Evolutionary conservation across 2,329 filamentous ascomycete genomes (phyloP).

Genomic region (Botrytis galanthina): DNA sequence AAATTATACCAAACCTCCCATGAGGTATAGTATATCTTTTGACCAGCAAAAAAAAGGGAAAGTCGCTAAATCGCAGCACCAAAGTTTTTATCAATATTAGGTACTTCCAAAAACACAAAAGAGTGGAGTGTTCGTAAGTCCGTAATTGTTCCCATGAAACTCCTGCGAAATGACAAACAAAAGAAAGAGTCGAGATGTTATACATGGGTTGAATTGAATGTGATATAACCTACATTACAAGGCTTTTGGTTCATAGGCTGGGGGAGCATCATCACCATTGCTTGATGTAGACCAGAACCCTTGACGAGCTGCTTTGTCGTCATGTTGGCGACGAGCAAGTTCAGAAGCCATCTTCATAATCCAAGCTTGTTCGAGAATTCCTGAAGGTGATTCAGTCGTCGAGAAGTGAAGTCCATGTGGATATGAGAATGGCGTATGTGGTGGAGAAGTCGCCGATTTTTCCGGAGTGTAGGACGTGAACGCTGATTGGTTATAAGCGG

Average conservation of each 20-base stretch:
- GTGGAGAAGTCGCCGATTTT: slow-evolving; percentile 24
- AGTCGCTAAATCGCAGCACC: slow-evolving; percentile 17
- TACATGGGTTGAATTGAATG: not conserved
- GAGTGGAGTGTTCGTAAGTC: slow-evolving; percentile 21
- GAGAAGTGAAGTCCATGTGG: slow-evolving; percentile 26
- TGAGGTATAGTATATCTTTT: slow-evolving; percentile 13
- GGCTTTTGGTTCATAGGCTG: slow-evolving; percentile 54
- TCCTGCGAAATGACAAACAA: not conserved
- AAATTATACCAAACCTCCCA: slow-evolving; percentile 17
- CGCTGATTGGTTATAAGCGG: slow-evolving; percentile 22
- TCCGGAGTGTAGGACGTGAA: slow-evolving; percentile 27
- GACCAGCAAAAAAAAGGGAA: slow-evolving; percentile 3
- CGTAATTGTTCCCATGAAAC: slow-evolving; percentile 1
- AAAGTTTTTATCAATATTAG: slow-evolving; percentile 12
- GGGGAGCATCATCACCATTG: slow-evolving; percentile 52
- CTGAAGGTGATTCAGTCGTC: slow-evolving; percentile 27
- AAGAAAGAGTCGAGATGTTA: slow-evolving; percentile 3
- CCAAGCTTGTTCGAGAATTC: slow-evolving; percentile 62
- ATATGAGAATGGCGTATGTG: slow-evolving; percentile 20
- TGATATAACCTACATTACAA: slow-evolving; percentile 21
- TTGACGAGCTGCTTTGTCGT: slow-evolving; percentile 64
- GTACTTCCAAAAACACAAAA: slow-evolving; percentile 20
- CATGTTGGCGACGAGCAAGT: slow-evolving; percentile 81
- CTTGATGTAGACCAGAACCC: slow-evolving; percentile 44
- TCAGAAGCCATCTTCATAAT: slow-evolving; percentile 92